Evolutionary conservation across 345 rosid genomes (phyloP).

Genomic region (Sisymbrium irio): DNA sequence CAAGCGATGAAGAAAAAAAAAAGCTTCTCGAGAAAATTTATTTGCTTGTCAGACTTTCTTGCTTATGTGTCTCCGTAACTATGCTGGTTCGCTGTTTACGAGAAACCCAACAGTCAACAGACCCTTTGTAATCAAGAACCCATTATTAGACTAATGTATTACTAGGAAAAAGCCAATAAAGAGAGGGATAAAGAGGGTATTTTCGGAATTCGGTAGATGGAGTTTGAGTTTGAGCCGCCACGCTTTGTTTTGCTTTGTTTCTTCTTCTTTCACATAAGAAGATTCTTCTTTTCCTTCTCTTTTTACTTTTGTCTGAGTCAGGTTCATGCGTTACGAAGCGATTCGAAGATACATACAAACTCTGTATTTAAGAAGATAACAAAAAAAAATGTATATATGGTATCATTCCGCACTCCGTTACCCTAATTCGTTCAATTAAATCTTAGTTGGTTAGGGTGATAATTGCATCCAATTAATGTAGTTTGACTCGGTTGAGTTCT

Average conservation of each 20-base stretch:
- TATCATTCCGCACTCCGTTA: background rate
- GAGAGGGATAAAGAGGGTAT: background rate
- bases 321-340: constrained; percentile 12
- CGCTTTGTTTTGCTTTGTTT: constrained; percentile 6
- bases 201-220: background rate
- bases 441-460: too few relatives aligned
- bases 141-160: background rate
- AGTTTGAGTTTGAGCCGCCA: constrained; percentile 19
- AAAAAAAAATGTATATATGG: too few relatives aligned
- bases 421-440: background rate
- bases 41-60: constrained; percentile 10
- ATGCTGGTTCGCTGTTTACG: constrained; percentile 13
- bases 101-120: constrained; percentile 14
- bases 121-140: constrained; percentile 7
- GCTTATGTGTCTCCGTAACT: background rate
- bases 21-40: background rate
- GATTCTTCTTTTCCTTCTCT: background rate
- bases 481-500: background rate
- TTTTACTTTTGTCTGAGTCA: background rate
- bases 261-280: background rate
- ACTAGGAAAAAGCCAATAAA: background rate
- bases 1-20: background rate
- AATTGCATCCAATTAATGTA: background rate
- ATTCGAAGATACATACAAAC: background rate
- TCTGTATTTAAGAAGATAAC: too few relatives aligned